Evolutionary conservation across 768 basidiomycete genomes (phyloP).

Genomic region (Mrakia frigida): DNA sequence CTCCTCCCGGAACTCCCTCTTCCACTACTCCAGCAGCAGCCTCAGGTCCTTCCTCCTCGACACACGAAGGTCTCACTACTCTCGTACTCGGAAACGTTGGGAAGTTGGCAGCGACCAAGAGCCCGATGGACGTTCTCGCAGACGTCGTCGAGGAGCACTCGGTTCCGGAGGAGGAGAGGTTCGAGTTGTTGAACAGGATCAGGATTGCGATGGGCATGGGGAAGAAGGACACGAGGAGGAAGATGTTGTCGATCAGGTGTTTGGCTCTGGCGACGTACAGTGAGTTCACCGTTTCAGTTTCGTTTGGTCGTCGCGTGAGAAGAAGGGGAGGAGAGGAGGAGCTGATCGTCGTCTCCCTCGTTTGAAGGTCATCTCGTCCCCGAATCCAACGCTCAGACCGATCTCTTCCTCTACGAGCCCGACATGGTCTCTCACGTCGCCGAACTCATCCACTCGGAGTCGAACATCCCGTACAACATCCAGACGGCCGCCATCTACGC

Average conservation of each 20-base stretch:
- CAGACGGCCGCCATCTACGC: slow-evolving; percentile 81
- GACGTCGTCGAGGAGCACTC: slow-evolving; percentile 63
- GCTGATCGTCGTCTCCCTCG: background rate
- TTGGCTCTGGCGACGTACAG: slow-evolving; percentile 80
- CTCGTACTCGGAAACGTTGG: slow-evolving; percentile 46
- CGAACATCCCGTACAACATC: slow-evolving; percentile 60
- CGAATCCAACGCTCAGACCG: slow-evolving; percentile 70
- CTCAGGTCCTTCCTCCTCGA: slow-evolving; percentile 20
- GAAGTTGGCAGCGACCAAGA: slow-evolving; percentile 46
- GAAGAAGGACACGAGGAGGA: slow-evolving; percentile 57
- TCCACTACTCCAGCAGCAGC: background rate
- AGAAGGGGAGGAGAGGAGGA: background rate
- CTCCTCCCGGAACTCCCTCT: background rate
- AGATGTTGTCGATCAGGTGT: slow-evolving; percentile 72
- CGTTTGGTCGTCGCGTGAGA: background rate
- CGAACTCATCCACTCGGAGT: slow-evolving; percentile 65
- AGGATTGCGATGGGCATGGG: slow-evolving; percentile 68
- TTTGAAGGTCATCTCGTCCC: slow-evolving; percentile 62
- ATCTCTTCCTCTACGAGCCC: slow-evolving; percentile 89
- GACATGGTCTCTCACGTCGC: slow-evolving; percentile 84
- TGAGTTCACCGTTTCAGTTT: slow-evolving; percentile 31
- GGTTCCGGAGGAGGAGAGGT: slow-evolving; percentile 75
- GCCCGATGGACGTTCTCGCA: slow-evolving; percentile 69
- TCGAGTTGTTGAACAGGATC: slow-evolving; percentile 80
- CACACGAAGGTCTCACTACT: slow-evolving; percentile 40